Evolutionary conservation across 768 basidiomycete genomes (phyloP), one percentile per base, ranked within the genome.

Genomic region (Naganishia vaughanmartiniae): DNA sequence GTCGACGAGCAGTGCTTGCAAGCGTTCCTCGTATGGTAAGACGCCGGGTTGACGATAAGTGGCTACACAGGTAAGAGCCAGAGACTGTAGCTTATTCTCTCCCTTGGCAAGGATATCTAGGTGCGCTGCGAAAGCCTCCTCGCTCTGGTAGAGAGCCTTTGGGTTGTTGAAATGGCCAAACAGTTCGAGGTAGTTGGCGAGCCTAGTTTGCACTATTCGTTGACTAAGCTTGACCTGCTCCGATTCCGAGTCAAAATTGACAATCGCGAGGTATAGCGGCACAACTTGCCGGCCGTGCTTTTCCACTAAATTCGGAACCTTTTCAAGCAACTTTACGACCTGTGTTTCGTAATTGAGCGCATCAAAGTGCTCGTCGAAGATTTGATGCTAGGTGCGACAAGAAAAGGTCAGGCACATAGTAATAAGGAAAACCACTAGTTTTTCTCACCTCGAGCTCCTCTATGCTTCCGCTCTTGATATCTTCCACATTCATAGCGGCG

Each of bases 101-200:
- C 93, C 91, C 73, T 93, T 89, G 5, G 93, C 89, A 28, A 98
- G 85, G 26, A 91, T 85, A n/a, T 85, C 82, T 17, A 85, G 84
- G 81, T 93, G 95, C 28, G 92, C 77, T 1, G 83, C 63, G 51
- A 85, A 86, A 5, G 98, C 84, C 0, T 84, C 84, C 11, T 89
- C 85, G 0, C 90, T 86, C 9, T 87, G 84, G 76, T 88, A 86
- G 1, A 94, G 83, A 0, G 92, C 91, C 82, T 92, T 95, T n/a
- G 94, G 95, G 77, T 97, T 98, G 74, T 83, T 83, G 78, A 99
- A 91, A 78, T 93, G 95, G 60, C 90, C 85, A 80, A 97, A 91
- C 14, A 98, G 85, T 24, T 86, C 86, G 31, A 98, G 87, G 88
- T 91, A 98, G 0, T 87, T 84, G 19, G 82, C 82, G 12, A 96